Evolutionary conservation across 441 rosid genomes (phyloP).

Genomic region (Adansonia gregorii): DNA sequence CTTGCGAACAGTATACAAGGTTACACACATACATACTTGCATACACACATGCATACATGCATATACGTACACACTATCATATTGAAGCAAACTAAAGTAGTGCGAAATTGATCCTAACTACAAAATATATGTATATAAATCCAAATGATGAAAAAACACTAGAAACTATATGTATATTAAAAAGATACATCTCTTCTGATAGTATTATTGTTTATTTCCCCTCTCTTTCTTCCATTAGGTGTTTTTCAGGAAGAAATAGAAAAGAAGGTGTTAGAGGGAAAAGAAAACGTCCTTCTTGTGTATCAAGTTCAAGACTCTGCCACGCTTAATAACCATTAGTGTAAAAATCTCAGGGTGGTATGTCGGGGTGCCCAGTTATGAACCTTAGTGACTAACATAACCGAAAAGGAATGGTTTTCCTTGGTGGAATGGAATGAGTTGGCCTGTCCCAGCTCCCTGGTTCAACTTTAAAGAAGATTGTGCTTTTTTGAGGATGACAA

Average conservation of each 20-base stretch:
- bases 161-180: neutral
- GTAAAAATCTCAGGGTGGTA: neutral
- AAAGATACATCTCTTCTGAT: neutral
- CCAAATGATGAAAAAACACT: neutral
- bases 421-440: neutral
- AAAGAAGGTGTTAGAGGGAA: neutral
- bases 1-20: too few species aligned
- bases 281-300: neutral
- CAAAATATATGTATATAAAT: neutral
- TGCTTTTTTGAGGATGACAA: neutral
- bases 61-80: neutral
- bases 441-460: neutral
- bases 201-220: neutral
- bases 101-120: neutral
- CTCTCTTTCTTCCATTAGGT: neutral
- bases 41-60: neutral
- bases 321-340: neutral
- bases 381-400: neutral
- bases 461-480: conserved; percentile 5
- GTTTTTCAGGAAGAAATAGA: neutral
- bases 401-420: neutral
- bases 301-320: neutral
- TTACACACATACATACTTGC: too few species aligned
- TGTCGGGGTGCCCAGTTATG: neutral
- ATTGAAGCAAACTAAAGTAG: neutral